Evolutionary conservation across 1,139 yeast species (phyloP), one percentile per base, ranked within the genome.

Genomic region (Pichia sp.): DNA sequence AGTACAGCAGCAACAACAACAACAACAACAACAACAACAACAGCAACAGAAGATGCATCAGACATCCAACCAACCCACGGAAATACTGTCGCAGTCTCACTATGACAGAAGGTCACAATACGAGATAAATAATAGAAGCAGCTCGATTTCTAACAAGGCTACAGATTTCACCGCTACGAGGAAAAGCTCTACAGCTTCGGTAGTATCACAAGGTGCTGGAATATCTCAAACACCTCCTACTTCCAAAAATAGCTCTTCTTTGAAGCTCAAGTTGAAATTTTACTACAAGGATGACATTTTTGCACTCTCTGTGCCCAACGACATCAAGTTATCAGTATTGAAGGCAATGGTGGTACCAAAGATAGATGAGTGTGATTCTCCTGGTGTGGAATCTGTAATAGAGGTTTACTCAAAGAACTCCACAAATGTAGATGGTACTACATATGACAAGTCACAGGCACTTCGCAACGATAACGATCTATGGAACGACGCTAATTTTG

Each of bases 271-370:
- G 72, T 85, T 82, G 46, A 93, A 93, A 69, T 90, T 93, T 60
- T 91, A 87, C 67, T 87, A 83, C 64, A 84, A 84, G 55, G 96
- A 90, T 62, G 98, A 91, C 66, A 85, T 91, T 26, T 89, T 93
- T 73, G 98, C 96, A 8, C 75, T 93, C 52, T 74, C 88, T 53
- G 79, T 93, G 46, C 87, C 91, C 12, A 70, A 78, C 5, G 78
- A 76, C 58, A 79, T 85, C 47, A 72, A 83, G 4, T 74, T 86
- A 52, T 72, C 69, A 37, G 90, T 85, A 50, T 71, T 93, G 55
- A 80, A 81, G 62, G 72, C 74, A 31, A 80, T 85, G 62, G 79
- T 91, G 50, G 74, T 78, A 49, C 84, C 87, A 53, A 75, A 97
- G 53, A 76, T 91, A 49, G 76, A 71, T 54, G 69, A 66, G 48